Conservation (phyloP, 106 monocot species). For the Acorus calamus region DNA sequence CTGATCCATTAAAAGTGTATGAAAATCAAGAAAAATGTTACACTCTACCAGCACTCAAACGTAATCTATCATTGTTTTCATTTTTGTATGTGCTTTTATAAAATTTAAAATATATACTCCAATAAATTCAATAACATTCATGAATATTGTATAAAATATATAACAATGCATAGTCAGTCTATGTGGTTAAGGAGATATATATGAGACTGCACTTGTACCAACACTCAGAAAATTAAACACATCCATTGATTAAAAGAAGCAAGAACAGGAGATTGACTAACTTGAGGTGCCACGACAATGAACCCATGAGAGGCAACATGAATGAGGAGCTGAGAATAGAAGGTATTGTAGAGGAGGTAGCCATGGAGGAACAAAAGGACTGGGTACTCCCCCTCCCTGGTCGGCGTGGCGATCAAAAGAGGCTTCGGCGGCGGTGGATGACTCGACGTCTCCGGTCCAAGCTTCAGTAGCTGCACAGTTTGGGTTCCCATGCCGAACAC, state of each 20-base stretch:
- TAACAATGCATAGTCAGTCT: no score
- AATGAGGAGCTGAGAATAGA: slow-evolving; percentile 71
- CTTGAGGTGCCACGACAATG: slow-evolving; percentile 77
- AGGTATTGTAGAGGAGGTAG: slow-evolving; percentile 61
- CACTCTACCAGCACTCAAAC: no score
- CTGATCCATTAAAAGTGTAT: no score
- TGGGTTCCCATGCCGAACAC: slow-evolving; percentile 43
- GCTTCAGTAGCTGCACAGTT: slow-evolving; percentile 20
- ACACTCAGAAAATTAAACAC: neutral
- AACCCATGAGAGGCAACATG: slow-evolving; percentile 90
- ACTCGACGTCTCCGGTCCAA: slow-evolving; percentile 6
- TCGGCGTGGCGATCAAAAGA: slow-evolving; percentile 48
- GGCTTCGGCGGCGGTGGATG: slow-evolving; percentile 41
- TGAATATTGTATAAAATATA: no score
- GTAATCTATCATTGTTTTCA: no score
- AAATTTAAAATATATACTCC: no score
- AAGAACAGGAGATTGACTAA: slow-evolving; percentile 4
- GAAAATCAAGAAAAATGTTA: no score
- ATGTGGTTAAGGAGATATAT: no score
- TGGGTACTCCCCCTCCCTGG: slow-evolving; percentile 55
- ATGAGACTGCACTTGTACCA: no score
- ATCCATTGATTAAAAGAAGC: neutral
- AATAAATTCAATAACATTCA: no score
- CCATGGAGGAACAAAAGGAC: slow-evolving; percentile 73
- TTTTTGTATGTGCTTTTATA: no score